phyloP scores from a whole-genome alignment of 345 rosid species.

The Lenwebbia sp. region DNA sequence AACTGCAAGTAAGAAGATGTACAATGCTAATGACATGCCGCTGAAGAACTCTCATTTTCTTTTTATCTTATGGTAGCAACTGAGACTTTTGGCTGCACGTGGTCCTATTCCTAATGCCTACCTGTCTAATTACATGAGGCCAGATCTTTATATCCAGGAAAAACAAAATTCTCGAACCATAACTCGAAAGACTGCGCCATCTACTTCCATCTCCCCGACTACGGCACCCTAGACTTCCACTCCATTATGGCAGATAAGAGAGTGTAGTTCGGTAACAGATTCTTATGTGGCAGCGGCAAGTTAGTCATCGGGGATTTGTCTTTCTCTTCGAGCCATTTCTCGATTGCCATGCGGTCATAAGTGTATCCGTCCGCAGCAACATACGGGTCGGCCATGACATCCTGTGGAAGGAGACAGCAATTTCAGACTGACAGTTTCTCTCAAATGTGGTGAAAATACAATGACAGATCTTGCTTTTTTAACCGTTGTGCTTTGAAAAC shows the following conservation, averaged over 20 bases:
- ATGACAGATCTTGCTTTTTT: neutral
- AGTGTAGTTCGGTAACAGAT: conserved; percentile 54
- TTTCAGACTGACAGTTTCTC: neutral
- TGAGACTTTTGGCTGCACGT: neutral
- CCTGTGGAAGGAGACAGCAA: conserved; percentile 27
- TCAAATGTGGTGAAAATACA: neutral
- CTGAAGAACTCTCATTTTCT: neutral
- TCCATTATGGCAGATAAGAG: conserved; percentile 55
- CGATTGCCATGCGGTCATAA: conserved; percentile 64
- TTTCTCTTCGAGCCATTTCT: conserved; percentile 50
- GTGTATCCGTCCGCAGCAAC: conserved; percentile 89
- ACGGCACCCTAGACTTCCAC: conserved; percentile 35
- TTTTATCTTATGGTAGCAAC: neutral
- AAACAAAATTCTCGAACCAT: neutral
- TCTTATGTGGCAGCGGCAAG: conserved; percentile 27
- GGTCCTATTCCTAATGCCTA: neutral
- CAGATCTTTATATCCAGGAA: neutral
- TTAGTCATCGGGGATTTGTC: conserved; percentile 64
- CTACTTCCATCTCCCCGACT: neutral
- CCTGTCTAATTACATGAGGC: neutral
- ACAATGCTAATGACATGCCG: neutral
- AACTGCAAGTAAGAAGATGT: neutral
- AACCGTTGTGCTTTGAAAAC: neutral
- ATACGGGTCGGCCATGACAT: conserved; percentile 67
- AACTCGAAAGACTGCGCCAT: neutral